Evolutionary conservation across 106 monocot genomes (phyloP), one percentile per base, ranked within the genome.

Genomic region (Dendrobium catenatum): DNA sequence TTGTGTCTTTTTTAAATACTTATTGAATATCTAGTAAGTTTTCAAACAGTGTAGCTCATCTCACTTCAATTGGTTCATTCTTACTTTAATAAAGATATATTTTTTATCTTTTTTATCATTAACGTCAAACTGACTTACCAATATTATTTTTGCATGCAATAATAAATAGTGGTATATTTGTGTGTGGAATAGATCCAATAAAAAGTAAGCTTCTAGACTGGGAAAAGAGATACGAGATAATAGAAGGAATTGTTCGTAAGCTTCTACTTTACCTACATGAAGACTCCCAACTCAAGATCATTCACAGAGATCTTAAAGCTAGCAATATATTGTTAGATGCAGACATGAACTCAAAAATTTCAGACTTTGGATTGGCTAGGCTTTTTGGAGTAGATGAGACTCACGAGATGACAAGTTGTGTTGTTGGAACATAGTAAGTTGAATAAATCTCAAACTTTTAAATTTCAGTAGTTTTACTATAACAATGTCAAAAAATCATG

Each of bases 391-490:
- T 4, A 6, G 82, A 82, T 31, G 31, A 82, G 66, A 64, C 42
- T 13, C 59, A 82, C 47, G 43, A 26, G 7, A 76, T 41, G 19
- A 82, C 82, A 7, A 77, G 29, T 6, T n/a, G 42, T 26, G 44
- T 82, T 13, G 64, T 56, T 26, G 82, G 82, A 29, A 82, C 82
- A 47, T 77, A 9, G 82, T 82, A 82, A 66, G 82, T 2, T 43
- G 7, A 22, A 20, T n/a, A 61, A 61, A 61, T 61, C 5, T 61
- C n/a, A n/a, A 61, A 22, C 3, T 19, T 22, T 61, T 61, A 7
- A 0, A 20, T 61, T 61, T 61, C 7, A 22, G n/a, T 61, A 22
- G 20, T 61, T 20, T 61, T 61, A 6, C 22, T n/a, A 22, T 19
- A 61, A 20, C n/a, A 61, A 61, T 61, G 19, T 2, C n/a, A 61